Evolutionary conservation across 371 early-diverging fungal species (phyloP).

Genomic region (Apophysomyces ossiformis): DNA sequence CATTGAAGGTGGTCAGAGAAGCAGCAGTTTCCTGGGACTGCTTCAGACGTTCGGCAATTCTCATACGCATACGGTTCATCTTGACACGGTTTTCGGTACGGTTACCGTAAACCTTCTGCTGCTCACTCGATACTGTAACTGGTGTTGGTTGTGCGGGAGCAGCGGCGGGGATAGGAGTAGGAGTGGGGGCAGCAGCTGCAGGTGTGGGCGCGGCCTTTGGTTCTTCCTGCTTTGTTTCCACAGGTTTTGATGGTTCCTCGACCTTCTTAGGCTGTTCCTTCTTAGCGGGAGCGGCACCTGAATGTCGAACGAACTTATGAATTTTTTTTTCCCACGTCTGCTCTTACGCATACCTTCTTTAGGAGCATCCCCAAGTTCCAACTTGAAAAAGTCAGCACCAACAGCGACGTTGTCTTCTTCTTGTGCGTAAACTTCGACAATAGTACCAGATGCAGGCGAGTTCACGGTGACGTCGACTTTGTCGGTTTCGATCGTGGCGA

Average conservation of each 20-base stretch:
- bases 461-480: conserved; percentile 97
- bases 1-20: conserved; percentile 97
- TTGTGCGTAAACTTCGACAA: conserved; percentile 83
- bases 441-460: conserved; percentile 88
- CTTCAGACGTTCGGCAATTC: conserved; percentile 94
- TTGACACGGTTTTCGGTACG: conserved; percentile 80
- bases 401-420: conserved; percentile 94
- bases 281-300: conserved; percentile 37
- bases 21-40: conserved; percentile 97
- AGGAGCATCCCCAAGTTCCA: conserved; percentile 81
- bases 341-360: conserved; percentile 55
- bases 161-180: conserved; percentile 26
- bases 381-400: conserved; percentile 91
- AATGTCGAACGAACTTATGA: conserved; percentile 35
- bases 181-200: conserved; percentile 40
- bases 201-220: conserved; percentile 39
- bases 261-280: conserved; percentile 30
- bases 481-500: conserved; percentile 98
- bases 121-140: conserved; percentile 12
- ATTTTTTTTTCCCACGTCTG: conserved; percentile 25
- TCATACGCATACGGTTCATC: conserved; percentile 97
- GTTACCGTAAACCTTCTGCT: conserved; percentile 40
- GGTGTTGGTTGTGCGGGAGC: conserved; percentile 19
- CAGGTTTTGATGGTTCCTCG: conserved; percentile 23
- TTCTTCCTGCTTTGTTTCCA: conserved; percentile 45